Evolutionary conservation across 2,329 filamentous ascomycete genomes (phyloP).

Genomic region (Aspergillus tamarii): DNA sequence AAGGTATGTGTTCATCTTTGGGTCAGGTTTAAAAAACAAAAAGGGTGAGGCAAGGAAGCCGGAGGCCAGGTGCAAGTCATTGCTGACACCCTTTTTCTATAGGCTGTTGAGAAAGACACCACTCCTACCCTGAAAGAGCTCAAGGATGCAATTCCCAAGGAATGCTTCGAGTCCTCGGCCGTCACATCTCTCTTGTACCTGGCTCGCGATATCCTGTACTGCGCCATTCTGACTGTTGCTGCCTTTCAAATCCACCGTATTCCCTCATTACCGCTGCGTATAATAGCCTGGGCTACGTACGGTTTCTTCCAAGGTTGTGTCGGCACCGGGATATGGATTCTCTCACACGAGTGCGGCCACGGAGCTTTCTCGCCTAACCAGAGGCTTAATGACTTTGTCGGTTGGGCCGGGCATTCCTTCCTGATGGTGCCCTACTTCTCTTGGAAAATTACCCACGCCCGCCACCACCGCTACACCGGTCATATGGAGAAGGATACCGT

Average conservation of each 20-base stretch:
- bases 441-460: slow-evolving; percentile 71
- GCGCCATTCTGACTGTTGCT: slow-evolving; percentile 52
- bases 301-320: slow-evolving; percentile 67
- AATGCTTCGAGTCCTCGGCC: slow-evolving; percentile 64
- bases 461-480: slow-evolving; percentile 70
- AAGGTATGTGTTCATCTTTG: background rate
- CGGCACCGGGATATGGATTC: slow-evolving; percentile 70
- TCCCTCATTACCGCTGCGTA: slow-evolving; percentile 48
- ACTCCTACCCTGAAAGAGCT: slow-evolving; percentile 24
- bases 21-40: background rate
- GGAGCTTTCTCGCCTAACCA: slow-evolving; percentile 65
- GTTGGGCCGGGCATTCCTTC: slow-evolving; percentile 67
- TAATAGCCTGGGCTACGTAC: slow-evolving; percentile 60
- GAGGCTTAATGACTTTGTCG: slow-evolving; percentile 62
- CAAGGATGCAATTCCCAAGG: slow-evolving; percentile 58
- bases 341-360: slow-evolving; percentile 73
- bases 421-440: slow-evolving; percentile 72
- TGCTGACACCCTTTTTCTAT: background rate
- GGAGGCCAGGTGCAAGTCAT: background rate
- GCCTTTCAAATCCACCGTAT: slow-evolving; percentile 60
- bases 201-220: slow-evolving; percentile 58
- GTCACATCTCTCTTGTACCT: slow-evolving; percentile 59
- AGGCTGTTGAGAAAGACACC: slow-evolving; percentile 2
- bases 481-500: slow-evolving; percentile 71
- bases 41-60: background rate